Base-by-base conservation (phyloP, 2,329 filamentous ascomycete species). In the Diplocarpon mali region DNA sequence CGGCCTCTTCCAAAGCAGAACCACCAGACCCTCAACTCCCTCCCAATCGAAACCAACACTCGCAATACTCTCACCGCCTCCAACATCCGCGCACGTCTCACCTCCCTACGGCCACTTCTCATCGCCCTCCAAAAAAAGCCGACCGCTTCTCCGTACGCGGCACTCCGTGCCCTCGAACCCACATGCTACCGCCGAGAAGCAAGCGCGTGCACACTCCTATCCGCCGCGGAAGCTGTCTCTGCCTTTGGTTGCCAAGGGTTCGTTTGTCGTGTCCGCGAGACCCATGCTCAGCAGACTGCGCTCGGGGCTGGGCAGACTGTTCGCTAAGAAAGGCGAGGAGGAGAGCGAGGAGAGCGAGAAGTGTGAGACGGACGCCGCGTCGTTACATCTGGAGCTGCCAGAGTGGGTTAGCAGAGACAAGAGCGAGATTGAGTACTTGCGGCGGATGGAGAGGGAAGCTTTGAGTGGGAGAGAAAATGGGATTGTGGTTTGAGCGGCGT, bases 341-440 rank as follows among this genome's bases (percentile, higher is more conserved):
- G 30, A 9, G 15, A 35, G n/a, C 15, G 12, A 9, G 14, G 15
- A 5, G 24, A 37, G 5, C 4, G 20, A 20, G 35, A 44, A 27
- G 10, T 20, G 20, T 14, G 35, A 14, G 36, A 10, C 9, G n/a
- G 28, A 16, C 1, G 41, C 14, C 1, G 15, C 16, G 5, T 44
- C 15, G 15, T 35, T 44, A 29, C 42, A 40, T 35, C 13, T 14
- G 34, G 34, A 35, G 8, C 14, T 44, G 7, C 42, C 42, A 9
- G 28, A 30, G 16, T 17, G 37, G 16, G 24, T 44, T n/a, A 38
- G 35, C 10, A 35, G 36, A 24, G 42, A 44, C 29, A 35, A 7
- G 37, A 39, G 36, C 11, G 42, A 44, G 31, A 44, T 44, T 35
- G 42, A 44, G 42, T 44, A 39, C 10, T 15, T 44, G 30, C 20